Base-by-base conservation (phyloP, 257 asterid genomes). In the Penstemon newberryi region DNA sequence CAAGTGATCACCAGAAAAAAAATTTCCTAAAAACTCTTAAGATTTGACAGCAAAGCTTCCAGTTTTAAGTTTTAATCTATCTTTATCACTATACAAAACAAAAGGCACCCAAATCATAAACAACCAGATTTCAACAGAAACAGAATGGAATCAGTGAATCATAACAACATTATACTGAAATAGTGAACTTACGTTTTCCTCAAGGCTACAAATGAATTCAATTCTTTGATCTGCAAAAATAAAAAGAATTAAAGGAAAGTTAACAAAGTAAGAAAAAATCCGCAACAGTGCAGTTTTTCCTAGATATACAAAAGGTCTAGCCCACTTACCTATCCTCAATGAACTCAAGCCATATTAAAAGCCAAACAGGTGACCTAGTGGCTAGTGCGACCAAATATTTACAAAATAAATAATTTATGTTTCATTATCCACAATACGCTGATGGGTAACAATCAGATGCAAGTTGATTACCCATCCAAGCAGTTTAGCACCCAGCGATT, bases 131-230 rank as follows among this genome's bases (percentile, higher is more conserved):
- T 15, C 60, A 58, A 58, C 54, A 46, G 60, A 56, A 71, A 59
- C 56, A 52, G 38, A 57, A 58, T 40, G 18, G 66, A 65, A 69
- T 42, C n/a, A 18, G 61, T 7, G 65, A 66, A 62, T 19, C 66
- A 66, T 40, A 57, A 69, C n/a, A 43, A 73, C 80, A 63, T 41
- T 63, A 56, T 62, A 72, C 72, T 13, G 72, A 25, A 66, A 49
- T 15, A 64, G 42, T 42, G 40, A 73, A 81, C 96, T 89, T 75
- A 89, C 96, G 96, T 92, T 78, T 92, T 92, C 77, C 98, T 89
- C 87, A 87, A 74, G 64, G 95, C 98, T 74, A 92, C 98, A 63
- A 86, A 89, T 57, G 98, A 89, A 79, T 92, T 92, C 78, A 92
- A 84, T 87, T 89, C 96, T 82, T 92, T 92, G 83, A 92, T 86